A percentile compares a stretch with the other conserved stretches of the same genome.
Evolutionary conservation across 108 stramenopile genomes (phyloP).

Genomic region (Nitzschia palea): DNA sequence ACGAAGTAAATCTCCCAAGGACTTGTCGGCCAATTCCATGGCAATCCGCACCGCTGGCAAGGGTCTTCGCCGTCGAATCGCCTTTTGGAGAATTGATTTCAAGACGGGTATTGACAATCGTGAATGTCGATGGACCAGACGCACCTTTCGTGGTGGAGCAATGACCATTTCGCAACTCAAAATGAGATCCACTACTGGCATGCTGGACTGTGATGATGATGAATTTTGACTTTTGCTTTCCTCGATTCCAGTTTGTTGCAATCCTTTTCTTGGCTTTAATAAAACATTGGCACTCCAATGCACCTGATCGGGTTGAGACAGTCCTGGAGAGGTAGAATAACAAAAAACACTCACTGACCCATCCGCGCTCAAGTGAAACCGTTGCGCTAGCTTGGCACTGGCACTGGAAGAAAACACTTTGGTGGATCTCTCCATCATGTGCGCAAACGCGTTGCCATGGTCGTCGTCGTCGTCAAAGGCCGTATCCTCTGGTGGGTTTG

Average conservation of each 20-base stretch:
- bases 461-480: neutral
- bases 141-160: neutral
- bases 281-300: neutral
- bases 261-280: constrained; percentile 17
- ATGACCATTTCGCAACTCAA: neutral
- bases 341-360: constrained; percentile 16
- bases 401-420: constrained; percentile 33
- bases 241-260: constrained; percentile 1
- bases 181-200: constrained; percentile 23
- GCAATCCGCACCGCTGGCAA: constrained; percentile 81
- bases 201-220: constrained; percentile 31
- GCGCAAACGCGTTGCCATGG: constrained; percentile 38
- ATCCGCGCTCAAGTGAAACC: constrained; percentile 26
- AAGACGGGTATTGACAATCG: constrained; percentile 68
- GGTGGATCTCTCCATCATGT: constrained; percentile 62
- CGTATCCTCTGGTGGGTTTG: neutral
- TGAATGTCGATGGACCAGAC: constrained; percentile 61
- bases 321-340: neutral
- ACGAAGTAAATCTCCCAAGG: constrained; percentile 65
- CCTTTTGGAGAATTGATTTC: constrained; percentile 90
- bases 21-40: constrained; percentile 77
- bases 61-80: constrained; percentile 72
- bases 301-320: neutral
- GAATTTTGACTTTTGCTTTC: constrained; percentile 7
- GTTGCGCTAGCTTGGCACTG: constrained; percentile 21